These are phyloP conservation scores for Thelonectria blattea DNA, from an alignment of 2,329 filamentous ascomycete species.

Conservation along the genomic window DNA sequence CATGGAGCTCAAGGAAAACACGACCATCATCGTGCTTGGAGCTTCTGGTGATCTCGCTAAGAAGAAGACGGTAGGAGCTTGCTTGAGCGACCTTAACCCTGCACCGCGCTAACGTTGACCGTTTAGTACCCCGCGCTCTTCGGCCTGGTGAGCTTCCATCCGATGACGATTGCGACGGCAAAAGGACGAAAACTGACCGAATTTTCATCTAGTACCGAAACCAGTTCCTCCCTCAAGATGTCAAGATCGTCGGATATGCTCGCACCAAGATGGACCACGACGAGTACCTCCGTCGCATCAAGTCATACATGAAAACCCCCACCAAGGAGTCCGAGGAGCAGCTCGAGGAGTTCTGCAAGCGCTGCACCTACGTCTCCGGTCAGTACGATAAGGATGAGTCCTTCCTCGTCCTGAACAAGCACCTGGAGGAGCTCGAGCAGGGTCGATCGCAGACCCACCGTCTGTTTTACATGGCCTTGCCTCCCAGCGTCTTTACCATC, in stretches of 20 bases:
- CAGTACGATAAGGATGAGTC: conserved; percentile 98
- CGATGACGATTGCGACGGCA: background rate
- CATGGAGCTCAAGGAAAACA: conserved; percentile 98
- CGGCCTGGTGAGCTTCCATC: conserved; percentile 76
- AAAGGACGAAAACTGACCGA: conserved; percentile 17
- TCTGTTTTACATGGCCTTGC: conserved; percentile 99
- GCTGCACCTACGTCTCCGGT: conserved; percentile 94
- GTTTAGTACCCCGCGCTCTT: conserved; percentile 92
- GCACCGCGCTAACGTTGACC: conserved; percentile 33
- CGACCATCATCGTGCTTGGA: conserved; percentile 92
- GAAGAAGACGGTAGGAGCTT: conserved; percentile 88
- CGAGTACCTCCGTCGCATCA: conserved; percentile 92
- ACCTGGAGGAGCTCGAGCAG: conserved; percentile 84
- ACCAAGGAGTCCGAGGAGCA: conserved; percentile 98
- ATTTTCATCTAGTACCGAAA: conserved; percentile 78
- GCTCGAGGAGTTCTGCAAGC: conserved; percentile 83
- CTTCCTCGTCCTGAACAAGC: conserved; percentile 83
- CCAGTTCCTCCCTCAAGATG: conserved; percentile 96
- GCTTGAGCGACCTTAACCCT: conserved; percentile 21
- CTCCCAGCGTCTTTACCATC: conserved; percentile 96
- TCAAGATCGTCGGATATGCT: conserved; percentile 97
- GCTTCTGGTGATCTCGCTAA: conserved; percentile 98
- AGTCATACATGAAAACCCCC: conserved; percentile 98
- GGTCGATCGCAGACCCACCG: conserved; percentile 84
- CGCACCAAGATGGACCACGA: conserved; percentile 99